Evolutionary conservation across 306 rosid species (phyloP).

Genomic region (Prunus davidiana): DNA sequence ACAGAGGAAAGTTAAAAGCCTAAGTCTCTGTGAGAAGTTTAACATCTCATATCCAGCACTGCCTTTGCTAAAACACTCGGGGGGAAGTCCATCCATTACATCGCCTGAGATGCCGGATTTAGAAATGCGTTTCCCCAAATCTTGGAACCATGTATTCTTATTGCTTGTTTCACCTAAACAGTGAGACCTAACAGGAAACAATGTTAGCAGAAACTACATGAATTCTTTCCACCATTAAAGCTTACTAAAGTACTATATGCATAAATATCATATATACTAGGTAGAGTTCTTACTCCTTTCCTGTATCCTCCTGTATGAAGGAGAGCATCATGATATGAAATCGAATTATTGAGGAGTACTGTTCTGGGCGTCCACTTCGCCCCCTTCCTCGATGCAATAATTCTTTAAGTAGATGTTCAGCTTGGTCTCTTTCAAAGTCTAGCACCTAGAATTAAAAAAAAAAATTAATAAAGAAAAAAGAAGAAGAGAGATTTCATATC

Average conservation of each 20-base stretch:
- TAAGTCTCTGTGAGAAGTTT: constrained; percentile 39
- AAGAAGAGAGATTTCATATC: background rate
- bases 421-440: constrained; percentile 32
- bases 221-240: background rate
- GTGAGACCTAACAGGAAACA: constrained; percentile 23
- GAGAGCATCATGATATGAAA: constrained; percentile 41
- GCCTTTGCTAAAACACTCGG: constrained; percentile 26
- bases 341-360: constrained; percentile 34
- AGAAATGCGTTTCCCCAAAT: constrained; percentile 36
- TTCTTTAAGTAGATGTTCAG: constrained; percentile 36
- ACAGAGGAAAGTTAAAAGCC: constrained; percentile 44
- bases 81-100: constrained; percentile 28
- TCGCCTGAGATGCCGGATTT: constrained; percentile 16
- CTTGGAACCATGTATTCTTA: constrained; percentile 39
- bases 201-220: background rate
- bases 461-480: background rate
- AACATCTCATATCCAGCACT: constrained; percentile 33
- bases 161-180: constrained; percentile 16
- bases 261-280: background rate
- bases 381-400: constrained; percentile 39
- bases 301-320: constrained; percentile 40
- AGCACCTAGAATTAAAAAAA: constrained; percentile 23
- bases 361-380: constrained; percentile 36
- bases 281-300: constrained; percentile 36
- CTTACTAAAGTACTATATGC: background rate